These are phyloP conservation scores for Ceriops zippeliana DNA, from an alignment of 345 rosid genomes.

Conservation along the genomic window DNA sequence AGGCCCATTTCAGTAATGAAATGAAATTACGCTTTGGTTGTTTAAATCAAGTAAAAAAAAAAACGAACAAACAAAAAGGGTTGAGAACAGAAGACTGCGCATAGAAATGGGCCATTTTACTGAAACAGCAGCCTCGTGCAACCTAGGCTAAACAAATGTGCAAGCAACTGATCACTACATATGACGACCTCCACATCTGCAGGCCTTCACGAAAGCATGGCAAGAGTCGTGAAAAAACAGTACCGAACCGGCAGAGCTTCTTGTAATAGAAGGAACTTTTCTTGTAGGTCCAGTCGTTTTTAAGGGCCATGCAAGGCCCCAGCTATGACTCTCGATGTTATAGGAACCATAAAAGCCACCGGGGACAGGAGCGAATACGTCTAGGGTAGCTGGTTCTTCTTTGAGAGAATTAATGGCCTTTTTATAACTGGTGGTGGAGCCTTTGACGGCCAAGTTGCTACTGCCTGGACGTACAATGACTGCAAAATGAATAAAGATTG, in stretches of 20 bases:
- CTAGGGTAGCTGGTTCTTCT: conserved; percentile 38
- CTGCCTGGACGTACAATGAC: conserved; percentile 40
- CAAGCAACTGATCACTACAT: not conserved
- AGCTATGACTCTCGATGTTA: conserved; percentile 36
- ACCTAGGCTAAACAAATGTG: too few relatives aligned
- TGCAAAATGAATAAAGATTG: conserved; percentile 33
- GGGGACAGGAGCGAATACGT: conserved; percentile 31
- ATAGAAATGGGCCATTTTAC: too few relatives aligned
- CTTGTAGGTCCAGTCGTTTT: conserved; percentile 42
- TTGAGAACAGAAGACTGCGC: too few relatives aligned
- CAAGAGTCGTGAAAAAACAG: conserved; percentile 39
- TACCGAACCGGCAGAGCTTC: conserved; percentile 38
- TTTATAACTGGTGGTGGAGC: conserved; percentile 51
- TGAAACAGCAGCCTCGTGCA: too few relatives aligned
- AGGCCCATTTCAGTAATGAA: too few relatives aligned
- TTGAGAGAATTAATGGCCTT: conserved; percentile 43
- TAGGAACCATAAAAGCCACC: conserved; percentile 44
- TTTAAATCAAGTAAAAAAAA: too few relatives aligned
- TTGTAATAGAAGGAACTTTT: conserved; percentile 45
- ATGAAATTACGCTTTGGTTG: too few relatives aligned
- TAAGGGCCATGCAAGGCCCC: conserved; percentile 52
- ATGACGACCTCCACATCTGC: conserved; percentile 2
- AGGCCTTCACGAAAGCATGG: conserved; percentile 60
- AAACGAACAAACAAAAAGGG: too few relatives aligned
- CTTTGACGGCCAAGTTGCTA: conserved; percentile 59